These are phyloP conservation scores for Parafenestella ontariensis DNA, from an alignment of 2,329 filamentous ascomycete genomes.

Conservation along the genomic window DNA sequence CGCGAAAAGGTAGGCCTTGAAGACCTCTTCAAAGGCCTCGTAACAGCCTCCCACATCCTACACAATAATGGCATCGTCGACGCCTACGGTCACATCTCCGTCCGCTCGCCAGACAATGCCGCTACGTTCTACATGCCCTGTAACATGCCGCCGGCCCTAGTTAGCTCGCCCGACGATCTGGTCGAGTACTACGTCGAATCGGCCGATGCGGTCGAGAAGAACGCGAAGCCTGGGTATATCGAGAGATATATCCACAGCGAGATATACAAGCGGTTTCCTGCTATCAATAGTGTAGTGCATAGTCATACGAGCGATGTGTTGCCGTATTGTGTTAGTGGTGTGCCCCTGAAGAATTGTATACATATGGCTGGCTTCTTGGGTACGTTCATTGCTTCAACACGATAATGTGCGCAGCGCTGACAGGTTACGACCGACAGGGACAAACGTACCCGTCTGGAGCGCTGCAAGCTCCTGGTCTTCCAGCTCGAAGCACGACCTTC, in stretches of 20 bases:
- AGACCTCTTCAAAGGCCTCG: conserved; percentile 49
- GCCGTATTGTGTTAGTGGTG: conserved; percentile 51
- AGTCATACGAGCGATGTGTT: conserved; percentile 52
- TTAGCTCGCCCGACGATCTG: conserved; percentile 51
- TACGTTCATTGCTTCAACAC: conserved; percentile 12
- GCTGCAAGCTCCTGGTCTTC: conserved; percentile 37
- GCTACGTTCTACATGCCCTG: conserved; percentile 56
- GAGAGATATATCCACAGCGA: conserved; percentile 56
- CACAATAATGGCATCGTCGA: conserved; percentile 60
- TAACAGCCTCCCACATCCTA: conserved; percentile 60
- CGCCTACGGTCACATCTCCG: conserved; percentile 63
- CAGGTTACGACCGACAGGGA: conserved; percentile 24
- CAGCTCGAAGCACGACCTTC: conserved; percentile 44
- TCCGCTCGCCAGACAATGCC: conserved; percentile 58
- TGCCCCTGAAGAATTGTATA: conserved; percentile 47
- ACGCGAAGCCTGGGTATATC: conserved; percentile 44
- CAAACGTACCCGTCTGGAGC: conserved; percentile 47
- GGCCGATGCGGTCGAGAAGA: conserved; percentile 46
- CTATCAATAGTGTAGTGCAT: conserved; percentile 54
- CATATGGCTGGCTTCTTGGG: conserved; percentile 55
- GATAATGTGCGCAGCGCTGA: neutral
- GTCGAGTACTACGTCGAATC: conserved; percentile 55
- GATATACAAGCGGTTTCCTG: conserved; percentile 55
- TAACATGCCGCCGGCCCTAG: conserved; percentile 53
- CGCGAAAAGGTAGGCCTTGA: conserved; percentile 48